Conservation (phyloP, 495 filamentous ascomycete genomes). For the Rhypophila decipiens region DNA sequence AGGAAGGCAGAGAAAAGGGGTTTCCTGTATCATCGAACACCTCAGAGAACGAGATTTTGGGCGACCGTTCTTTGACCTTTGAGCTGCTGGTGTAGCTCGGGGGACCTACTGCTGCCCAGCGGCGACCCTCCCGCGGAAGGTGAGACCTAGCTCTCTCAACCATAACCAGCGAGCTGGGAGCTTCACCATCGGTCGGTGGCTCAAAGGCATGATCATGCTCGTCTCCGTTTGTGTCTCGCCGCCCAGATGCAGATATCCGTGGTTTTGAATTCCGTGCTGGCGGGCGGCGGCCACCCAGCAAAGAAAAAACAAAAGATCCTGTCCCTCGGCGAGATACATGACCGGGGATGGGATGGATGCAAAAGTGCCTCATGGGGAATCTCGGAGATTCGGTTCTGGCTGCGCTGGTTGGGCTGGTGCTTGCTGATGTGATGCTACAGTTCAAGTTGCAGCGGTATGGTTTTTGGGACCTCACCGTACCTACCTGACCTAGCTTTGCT, state of each 20-base stretch:
- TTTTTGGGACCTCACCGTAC: too few species aligned
- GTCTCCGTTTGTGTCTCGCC: constrained; percentile 14
- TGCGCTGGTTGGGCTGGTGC: too few species aligned
- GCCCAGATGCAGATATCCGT: constrained; percentile 22
- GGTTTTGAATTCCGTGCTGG: background rate
- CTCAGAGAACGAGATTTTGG: too few species aligned
- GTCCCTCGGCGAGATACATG: constrained; percentile 21
- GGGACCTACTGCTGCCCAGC: too few species aligned
- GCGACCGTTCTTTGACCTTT: too few species aligned
- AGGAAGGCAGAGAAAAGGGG: too few species aligned
- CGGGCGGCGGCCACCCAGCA: too few species aligned
- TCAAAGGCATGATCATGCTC: constrained; percentile 21
- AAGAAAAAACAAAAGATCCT: constrained; percentile 18
- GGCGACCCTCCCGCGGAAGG: background rate
- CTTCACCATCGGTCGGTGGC: background rate
- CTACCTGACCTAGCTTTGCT: too few species aligned
- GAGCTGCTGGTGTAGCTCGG: too few species aligned
- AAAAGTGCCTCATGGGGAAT: constrained; percentile 1
- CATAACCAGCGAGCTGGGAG: constrained; percentile 20
- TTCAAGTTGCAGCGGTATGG: too few species aligned
- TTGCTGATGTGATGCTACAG: too few species aligned
- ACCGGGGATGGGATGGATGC: constrained; percentile 18
- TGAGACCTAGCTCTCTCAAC: constrained; percentile 7
- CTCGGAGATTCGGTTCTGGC: constrained; percentile 1
- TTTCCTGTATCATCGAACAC: constrained; percentile 1